Base-by-base conservation (phyloP, 2,329 filamentous ascomycete species). In the Colletotrichum godetiae region DNA sequence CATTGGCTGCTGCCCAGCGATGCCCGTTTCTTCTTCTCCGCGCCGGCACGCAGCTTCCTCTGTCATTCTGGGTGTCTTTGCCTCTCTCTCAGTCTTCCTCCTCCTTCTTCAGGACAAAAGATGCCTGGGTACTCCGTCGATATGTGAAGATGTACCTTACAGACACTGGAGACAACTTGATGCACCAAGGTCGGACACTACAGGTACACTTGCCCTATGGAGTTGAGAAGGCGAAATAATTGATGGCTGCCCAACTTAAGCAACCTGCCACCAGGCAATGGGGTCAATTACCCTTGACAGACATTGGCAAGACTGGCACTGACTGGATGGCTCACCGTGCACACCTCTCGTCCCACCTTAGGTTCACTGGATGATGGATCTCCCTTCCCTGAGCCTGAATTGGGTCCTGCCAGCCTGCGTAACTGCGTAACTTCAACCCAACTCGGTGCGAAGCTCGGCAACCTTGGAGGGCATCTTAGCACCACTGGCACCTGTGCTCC, bases 271-370 rank as follows among this genome's bases (percentile, higher is more conserved):
- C 8, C 19, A 35, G 27, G 31, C 15, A 31, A 57, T 11, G 27
- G 13, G 13, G 6, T 19, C 31, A 33, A 53, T 13, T 62, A 19
- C 12, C 52, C 24, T 55, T 55, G 52, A 27, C 55, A 57, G 55
- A 19, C 53, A 56, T 42, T 58, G 55, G 37, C 22, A 27, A 33
- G 49, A 7, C 37, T 57, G 60, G 24, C 42, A 66, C 52, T 57
- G 67, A 66, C 61, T 66, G 31, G 46, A 71, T 31, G 42, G 55
- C 49, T 67, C 46, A 59, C 62, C 55, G 55, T 67, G 55, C 68
- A 65, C 60, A 24, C 29, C 27, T 65, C 61, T 57, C 42, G 55
- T 59, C 67, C 67, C 67, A 70, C 67, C 61, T 66, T 29, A 35
- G 57, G 22, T 62, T 68, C 58, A 56, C 49, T 35, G 46, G 58